Conservation (phyloP, 1,139 yeast species). For the Suhomyces wounanorum region DNA sequence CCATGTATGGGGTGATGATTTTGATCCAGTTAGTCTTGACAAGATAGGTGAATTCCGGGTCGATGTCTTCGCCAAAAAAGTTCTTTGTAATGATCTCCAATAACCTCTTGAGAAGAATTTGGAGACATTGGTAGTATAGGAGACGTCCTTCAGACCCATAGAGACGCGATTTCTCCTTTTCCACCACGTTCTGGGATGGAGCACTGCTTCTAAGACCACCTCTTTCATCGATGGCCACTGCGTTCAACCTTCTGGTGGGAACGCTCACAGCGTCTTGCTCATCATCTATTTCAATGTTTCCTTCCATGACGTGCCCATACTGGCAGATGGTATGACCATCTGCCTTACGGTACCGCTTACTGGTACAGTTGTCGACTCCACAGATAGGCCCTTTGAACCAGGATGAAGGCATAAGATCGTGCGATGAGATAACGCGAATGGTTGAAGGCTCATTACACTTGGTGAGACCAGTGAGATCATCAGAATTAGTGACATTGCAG, state of each 20-base stretch:
- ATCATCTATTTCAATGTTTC: constrained; percentile 74
- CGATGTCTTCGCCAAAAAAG: constrained; percentile 24
- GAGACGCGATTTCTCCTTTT: constrained; percentile 18
- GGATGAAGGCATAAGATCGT: constrained; percentile 22
- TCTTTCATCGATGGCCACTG: constrained; percentile 22
- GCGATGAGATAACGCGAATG: constrained; percentile 1
- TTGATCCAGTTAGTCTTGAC: constrained; percentile 21
- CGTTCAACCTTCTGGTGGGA: constrained; percentile 57
- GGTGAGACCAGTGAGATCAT: neutral
- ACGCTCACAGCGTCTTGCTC: constrained; percentile 61
- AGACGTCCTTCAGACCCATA: constrained; percentile 58
- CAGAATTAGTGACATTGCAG: neutral
- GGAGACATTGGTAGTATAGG: constrained; percentile 53
- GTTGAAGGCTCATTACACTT: neutral
- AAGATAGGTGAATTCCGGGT: constrained; percentile 13
- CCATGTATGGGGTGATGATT: constrained; percentile 47
- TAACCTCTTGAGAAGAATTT: constrained; percentile 55
- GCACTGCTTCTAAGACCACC: constrained; percentile 15
- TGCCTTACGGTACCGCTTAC: constrained; percentile 66
- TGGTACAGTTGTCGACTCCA: constrained; percentile 87
- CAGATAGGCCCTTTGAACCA: constrained; percentile 79
- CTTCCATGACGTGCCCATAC: constrained; percentile 86
- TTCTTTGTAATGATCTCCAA: constrained; percentile 26
- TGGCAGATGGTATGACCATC: constrained; percentile 86
- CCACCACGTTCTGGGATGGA: constrained; percentile 8